Conservation (phyloP, 2,329 filamentous ascomycete species). For the Scorias spongiosa region DNA sequence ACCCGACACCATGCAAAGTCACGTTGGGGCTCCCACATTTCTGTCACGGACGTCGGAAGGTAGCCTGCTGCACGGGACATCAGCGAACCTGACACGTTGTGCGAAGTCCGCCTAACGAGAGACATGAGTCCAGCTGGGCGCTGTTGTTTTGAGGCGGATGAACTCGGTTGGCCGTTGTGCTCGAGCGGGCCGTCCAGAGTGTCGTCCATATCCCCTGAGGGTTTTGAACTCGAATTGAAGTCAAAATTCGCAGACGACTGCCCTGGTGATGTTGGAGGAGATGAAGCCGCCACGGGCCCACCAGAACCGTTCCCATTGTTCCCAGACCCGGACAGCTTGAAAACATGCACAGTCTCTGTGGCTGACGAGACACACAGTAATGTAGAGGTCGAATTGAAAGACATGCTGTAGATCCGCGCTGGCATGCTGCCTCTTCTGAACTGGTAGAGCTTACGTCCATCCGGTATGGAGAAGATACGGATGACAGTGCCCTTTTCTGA, state of each 20-base stretch:
- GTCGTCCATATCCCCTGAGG: constrained; percentile 26
- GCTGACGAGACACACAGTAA: constrained; percentile 90
- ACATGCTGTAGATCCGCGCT: constrained; percentile 95
- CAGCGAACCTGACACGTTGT: constrained; percentile 79
- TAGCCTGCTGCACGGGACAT: constrained; percentile 84
- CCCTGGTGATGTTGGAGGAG: constrained; percentile 15
- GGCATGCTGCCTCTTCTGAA: constrained; percentile 93
- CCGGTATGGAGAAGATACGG: constrained; percentile 82
- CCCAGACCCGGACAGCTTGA: constrained; percentile 50
- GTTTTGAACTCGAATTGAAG: constrained; percentile 17
- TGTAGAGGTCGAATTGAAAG: constrained; percentile 88
- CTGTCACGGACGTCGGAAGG: constrained; percentile 79
- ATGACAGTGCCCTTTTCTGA: constrained; percentile 98
- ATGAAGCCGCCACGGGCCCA: constrained; percentile 3
- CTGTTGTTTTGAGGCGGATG: constrained; percentile 19
- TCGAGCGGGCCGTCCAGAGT: constrained; percentile 6
- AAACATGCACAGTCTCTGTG: constrained; percentile 93
- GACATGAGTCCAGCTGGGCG: constrained; percentile 68
- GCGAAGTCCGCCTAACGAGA: constrained; percentile 84
- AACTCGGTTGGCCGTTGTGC: constrained; percentile 5
- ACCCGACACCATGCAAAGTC: constrained; percentile 97
- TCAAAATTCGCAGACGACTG: constrained; percentile 6
- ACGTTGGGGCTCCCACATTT: constrained; percentile 91
- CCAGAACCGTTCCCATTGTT: constrained; percentile 5
- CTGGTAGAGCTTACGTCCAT: constrained; percentile 85